phyloP scores from a whole-genome alignment of 129 eudicot genomes.

The Glebionis coronaria region DNA sequence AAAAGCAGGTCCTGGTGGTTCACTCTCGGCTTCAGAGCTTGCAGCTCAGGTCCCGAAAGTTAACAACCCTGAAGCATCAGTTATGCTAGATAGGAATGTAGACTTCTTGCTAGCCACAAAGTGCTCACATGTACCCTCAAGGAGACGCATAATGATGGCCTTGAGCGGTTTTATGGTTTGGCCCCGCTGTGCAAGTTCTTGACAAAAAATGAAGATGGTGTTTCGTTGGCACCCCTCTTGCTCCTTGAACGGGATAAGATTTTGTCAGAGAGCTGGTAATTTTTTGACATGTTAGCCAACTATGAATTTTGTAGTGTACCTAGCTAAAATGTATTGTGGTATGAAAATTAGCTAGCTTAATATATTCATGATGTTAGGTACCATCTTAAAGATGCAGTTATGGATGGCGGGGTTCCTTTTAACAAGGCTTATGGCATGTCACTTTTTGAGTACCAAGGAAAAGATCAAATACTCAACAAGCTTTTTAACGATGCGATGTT shows the following conservation, averaged over 20 bases:
- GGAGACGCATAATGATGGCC: constrained; percentile 39
- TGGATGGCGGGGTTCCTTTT: constrained; percentile 74
- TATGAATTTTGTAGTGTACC: no score
- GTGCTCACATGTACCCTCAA: constrained; percentile 38
- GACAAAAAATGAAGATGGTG: constrained; percentile 76
- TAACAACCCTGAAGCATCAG: constrained; percentile 35
- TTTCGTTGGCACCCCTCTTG: constrained; percentile 62
- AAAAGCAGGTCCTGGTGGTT: constrained; percentile 29
- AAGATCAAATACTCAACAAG: constrained; percentile 58
- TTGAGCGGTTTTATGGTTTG: constrained; percentile 65
- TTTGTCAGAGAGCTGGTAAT: constrained; percentile 73
- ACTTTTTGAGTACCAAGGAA: constrained; percentile 64
- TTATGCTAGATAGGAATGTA: constrained; percentile 31
- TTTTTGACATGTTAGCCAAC: background rate
- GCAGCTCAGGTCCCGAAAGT: constrained; percentile 25
- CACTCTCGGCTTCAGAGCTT: constrained; percentile 23
- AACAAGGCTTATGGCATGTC: constrained; percentile 74
- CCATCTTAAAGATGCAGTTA: constrained; percentile 64
- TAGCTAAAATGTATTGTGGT: background rate
- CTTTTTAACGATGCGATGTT: constrained; percentile 62
- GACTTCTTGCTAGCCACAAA: constrained; percentile 35
- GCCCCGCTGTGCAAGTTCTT: constrained; percentile 83
- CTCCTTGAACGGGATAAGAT: constrained; percentile 87
- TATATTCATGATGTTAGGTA: constrained; percentile 38
- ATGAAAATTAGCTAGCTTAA: background rate